phyloP scores from a whole-genome alignment of 116 monocot genomes.

The Iris pallida region DNA sequence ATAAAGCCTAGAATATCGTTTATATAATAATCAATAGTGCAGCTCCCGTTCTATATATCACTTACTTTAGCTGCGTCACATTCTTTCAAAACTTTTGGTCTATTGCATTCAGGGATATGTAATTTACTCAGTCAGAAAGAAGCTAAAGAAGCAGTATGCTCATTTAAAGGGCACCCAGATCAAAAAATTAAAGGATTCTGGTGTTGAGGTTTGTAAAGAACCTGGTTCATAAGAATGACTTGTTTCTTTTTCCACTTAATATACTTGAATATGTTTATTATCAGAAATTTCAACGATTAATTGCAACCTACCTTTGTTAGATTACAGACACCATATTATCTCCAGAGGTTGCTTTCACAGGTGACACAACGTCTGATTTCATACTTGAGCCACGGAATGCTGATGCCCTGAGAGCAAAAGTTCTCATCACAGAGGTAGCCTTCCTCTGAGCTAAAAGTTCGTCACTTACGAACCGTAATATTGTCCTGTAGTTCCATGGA shows the following conservation, averaged over 20 bases:
- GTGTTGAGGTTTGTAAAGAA: slow-evolving; percentile 58
- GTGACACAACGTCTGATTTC: slow-evolving; percentile 93
- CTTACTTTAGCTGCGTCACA: no score
- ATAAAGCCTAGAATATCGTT: no score
- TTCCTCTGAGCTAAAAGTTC: background rate
- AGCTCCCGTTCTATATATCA: no score
- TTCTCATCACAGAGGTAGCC: slow-evolving; percentile 90
- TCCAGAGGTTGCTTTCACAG: slow-evolving; percentile 95
- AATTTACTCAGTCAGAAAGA: slow-evolving; percentile 79
- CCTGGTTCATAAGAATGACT: background rate
- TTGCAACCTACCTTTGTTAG: slow-evolving; percentile 28
- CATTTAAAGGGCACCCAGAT: slow-evolving; percentile 80
- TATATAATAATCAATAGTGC: no score
- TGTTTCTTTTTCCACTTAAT: background rate
- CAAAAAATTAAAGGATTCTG: slow-evolving; percentile 76
- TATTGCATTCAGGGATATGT: slow-evolving; percentile 76
- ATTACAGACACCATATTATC: slow-evolving; percentile 89
- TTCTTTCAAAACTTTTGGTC: background rate
- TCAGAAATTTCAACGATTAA: slow-evolving; percentile 2
- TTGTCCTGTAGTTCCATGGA: background rate
- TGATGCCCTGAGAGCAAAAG: slow-evolving; percentile 94
- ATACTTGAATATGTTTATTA: background rate
- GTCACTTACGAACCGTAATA: background rate
- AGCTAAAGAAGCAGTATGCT: slow-evolving; percentile 84
- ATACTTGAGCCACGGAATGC: slow-evolving; percentile 89